Evolutionary conservation across 2,329 filamentous ascomycete species (phyloP).

Genomic region (Blastomyces emzantsi): DNA sequence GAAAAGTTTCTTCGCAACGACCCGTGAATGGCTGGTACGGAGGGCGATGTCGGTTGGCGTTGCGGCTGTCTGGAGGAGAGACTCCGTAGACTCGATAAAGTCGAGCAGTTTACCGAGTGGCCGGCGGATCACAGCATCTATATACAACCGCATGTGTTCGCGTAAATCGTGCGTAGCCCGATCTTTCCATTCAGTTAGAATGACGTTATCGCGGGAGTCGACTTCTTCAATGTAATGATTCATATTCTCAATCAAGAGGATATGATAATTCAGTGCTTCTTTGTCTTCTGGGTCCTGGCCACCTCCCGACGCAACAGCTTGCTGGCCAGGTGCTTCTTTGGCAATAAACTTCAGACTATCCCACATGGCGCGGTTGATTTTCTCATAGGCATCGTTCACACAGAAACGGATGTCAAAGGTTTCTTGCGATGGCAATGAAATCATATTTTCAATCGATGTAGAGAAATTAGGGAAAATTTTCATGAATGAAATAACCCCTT

Average conservation of each 20-base stretch:
- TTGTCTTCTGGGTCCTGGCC: slow-evolving; percentile 76
- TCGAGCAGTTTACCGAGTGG: slow-evolving; percentile 86
- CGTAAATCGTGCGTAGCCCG: slow-evolving; percentile 68
- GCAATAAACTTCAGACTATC: slow-evolving; percentile 95
- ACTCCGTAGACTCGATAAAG: slow-evolving; percentile 82
- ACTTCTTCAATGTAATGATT: slow-evolving; percentile 94
- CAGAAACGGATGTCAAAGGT: slow-evolving; percentile 62
- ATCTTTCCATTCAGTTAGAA: slow-evolving; percentile 74
- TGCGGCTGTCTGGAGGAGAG: slow-evolving; percentile 51
- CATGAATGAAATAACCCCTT: slow-evolving; percentile 92
- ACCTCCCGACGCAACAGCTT: slow-evolving; percentile 41
- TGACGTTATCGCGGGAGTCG: slow-evolving; percentile 61
- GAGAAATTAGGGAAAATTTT: slow-evolving; percentile 84
- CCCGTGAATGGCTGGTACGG: slow-evolving; percentile 74
- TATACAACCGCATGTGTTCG: slow-evolving; percentile 81
- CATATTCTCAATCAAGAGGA: slow-evolving; percentile 97
- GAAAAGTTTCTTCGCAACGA: slow-evolving; percentile 77
- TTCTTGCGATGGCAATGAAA: slow-evolving; percentile 47
- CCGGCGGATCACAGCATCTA: slow-evolving; percentile 77
- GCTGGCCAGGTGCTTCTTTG: slow-evolving; percentile 54
- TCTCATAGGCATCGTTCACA: slow-evolving; percentile 78
- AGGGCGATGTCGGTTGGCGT: slow-evolving; percentile 56
- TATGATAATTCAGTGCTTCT: slow-evolving; percentile 93
- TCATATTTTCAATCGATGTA: slow-evolving; percentile 74
- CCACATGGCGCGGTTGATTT: slow-evolving; percentile 91